These are phyloP conservation scores for Eleusine coracana DNA, from an alignment of 176 grass and related monocot genomes.

Conservation along the genomic window DNA sequence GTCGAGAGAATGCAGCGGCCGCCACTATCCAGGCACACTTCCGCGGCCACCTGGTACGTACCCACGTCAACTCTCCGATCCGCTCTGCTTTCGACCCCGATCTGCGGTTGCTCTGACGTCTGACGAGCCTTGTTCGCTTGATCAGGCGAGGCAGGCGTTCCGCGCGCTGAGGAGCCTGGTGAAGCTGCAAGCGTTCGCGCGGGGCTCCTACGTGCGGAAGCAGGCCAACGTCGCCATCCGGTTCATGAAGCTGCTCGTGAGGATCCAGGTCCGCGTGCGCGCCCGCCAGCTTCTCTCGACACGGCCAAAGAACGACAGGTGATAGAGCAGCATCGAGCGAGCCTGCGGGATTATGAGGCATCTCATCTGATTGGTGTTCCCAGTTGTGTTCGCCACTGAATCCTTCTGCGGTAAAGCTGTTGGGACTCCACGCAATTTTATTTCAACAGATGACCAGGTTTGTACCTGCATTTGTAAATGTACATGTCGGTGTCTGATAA, in stretches of 20 bases:
- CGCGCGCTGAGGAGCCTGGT: slow-evolving; percentile 46
- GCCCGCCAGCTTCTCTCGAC: slow-evolving; percentile 18
- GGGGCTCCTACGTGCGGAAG: slow-evolving; percentile 44
- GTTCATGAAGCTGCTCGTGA: slow-evolving; percentile 49
- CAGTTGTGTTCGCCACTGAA: too few relatives aligned
- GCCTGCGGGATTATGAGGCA: too few relatives aligned
- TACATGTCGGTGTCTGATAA: too few relatives aligned
- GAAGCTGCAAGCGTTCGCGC: slow-evolving; percentile 53
- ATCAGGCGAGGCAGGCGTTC: slow-evolving; percentile 43
- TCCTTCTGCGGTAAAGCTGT: too few relatives aligned
- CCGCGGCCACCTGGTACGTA: slow-evolving; percentile 48
- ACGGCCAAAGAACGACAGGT: background rate
- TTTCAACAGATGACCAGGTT: too few relatives aligned
- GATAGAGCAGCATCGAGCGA: background rate
- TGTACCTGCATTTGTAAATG: too few relatives aligned
- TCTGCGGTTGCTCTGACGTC: background rate
- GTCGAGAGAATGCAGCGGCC: slow-evolving; percentile 18
- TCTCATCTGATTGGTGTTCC: too few relatives aligned
- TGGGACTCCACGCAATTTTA: too few relatives aligned
- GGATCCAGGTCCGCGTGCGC: slow-evolving; percentile 41
- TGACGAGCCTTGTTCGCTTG: background rate
- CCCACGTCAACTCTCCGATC: background rate
- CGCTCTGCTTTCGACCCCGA: background rate
- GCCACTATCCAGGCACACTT: slow-evolving; percentile 45
- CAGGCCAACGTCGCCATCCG: slow-evolving; percentile 35